phyloP scores from a whole-genome alignment of 2,329 filamentous ascomycete genomes.

The Stagonosporopsis rhizophila region DNA sequence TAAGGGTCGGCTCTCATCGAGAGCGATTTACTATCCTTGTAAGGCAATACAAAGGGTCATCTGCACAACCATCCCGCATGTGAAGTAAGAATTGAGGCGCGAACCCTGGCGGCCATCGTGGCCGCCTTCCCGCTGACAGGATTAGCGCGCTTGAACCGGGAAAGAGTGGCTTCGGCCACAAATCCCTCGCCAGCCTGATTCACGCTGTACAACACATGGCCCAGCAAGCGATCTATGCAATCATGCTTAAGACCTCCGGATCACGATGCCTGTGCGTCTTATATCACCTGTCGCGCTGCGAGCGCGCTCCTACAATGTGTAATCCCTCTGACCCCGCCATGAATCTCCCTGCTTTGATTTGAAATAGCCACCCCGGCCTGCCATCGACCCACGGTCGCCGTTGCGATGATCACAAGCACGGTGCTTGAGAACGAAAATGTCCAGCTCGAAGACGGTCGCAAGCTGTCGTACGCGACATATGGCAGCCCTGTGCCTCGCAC shows the following conservation, averaged over 20 bases:
- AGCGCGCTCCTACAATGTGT: not conserved
- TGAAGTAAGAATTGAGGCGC: slow-evolving; percentile 11
- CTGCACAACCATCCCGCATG: slow-evolving; percentile 7
- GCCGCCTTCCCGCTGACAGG: slow-evolving; percentile 10
- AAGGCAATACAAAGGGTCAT: slow-evolving; percentile 15
- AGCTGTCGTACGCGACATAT: slow-evolving; percentile 55
- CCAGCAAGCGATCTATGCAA: slow-evolving; percentile 12
- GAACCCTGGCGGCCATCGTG: slow-evolving; percentile 3
- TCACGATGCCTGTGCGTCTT: slow-evolving; percentile 15
- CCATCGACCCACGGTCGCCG: slow-evolving; percentile 2
- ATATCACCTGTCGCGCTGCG: not conserved
- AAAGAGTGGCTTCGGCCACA: slow-evolving; percentile 1
- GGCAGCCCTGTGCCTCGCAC: slow-evolving; percentile 51
- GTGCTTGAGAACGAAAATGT: slow-evolving; percentile 37
- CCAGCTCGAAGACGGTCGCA: slow-evolving; percentile 48
- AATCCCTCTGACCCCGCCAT: not conserved
- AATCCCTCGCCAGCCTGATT: slow-evolving; percentile 13
- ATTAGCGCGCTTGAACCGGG: slow-evolving; percentile 10
- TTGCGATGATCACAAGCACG: slow-evolving; percentile 16
- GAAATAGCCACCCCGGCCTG: slow-evolving; percentile 7
- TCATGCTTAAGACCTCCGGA: slow-evolving; percentile 9
- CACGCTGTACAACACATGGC: slow-evolving; percentile 20
- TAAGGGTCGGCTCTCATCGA: not conserved
- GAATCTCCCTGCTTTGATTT: slow-evolving; percentile 4
- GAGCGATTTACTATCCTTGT: slow-evolving; percentile 1